Evolutionary conservation across 2,329 filamentous ascomycete genomes (phyloP).

Genomic region (Madurella mycetomatis): DNA sequence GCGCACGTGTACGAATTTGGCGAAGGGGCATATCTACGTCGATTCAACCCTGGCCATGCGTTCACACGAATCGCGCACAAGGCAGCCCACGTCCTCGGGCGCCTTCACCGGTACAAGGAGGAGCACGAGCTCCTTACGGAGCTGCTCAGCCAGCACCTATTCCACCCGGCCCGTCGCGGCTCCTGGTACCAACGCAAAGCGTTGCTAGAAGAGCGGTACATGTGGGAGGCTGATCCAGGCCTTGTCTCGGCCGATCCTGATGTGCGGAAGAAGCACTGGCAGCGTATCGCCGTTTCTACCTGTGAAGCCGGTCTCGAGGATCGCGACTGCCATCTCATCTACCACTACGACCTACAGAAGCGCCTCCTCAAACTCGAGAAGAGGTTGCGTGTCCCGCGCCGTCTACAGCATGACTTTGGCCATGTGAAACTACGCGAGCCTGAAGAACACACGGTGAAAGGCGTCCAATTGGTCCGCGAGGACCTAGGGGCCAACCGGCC

Average conservation of each 20-base stretch:
- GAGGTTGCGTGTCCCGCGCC: slow-evolving; percentile 72
- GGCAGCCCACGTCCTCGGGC: slow-evolving; percentile 70
- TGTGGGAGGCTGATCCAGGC: slow-evolving; percentile 58
- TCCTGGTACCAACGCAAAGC: slow-evolving; percentile 96
- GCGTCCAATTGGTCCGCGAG: slow-evolving; percentile 68
- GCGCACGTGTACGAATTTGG: slow-evolving; percentile 71
- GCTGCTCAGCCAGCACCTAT: slow-evolving; percentile 74
- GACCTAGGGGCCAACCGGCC: slow-evolving; percentile 32
- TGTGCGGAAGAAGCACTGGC: slow-evolving; percentile 77
- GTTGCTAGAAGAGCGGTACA: slow-evolving; percentile 90
- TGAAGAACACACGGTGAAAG: slow-evolving; percentile 68
- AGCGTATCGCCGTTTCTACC: slow-evolving; percentile 66
- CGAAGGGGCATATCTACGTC: slow-evolving; percentile 82
- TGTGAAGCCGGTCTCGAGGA: slow-evolving; percentile 87
- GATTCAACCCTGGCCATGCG: slow-evolving; percentile 87
- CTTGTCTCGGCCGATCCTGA: slow-evolving; percentile 37
- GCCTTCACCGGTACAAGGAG: slow-evolving; percentile 72
- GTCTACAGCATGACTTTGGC: slow-evolving; percentile 87
- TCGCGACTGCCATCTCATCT: slow-evolving; percentile 82
- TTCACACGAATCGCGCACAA: slow-evolving; percentile 94
- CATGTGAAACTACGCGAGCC: slow-evolving; percentile 77
- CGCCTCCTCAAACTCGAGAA: slow-evolving; percentile 88
- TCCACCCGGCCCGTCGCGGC: slow-evolving; percentile 79
- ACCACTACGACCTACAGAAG: slow-evolving; percentile 92
- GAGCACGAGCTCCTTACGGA: slow-evolving; percentile 73